Percentiles rank a stretch among this genome's conserved stretches.
These are phyloP conservation scores for Parasitella parasitica DNA, from an alignment of 371 early-diverging fungal species.

Conservation along the genomic window DNA sequence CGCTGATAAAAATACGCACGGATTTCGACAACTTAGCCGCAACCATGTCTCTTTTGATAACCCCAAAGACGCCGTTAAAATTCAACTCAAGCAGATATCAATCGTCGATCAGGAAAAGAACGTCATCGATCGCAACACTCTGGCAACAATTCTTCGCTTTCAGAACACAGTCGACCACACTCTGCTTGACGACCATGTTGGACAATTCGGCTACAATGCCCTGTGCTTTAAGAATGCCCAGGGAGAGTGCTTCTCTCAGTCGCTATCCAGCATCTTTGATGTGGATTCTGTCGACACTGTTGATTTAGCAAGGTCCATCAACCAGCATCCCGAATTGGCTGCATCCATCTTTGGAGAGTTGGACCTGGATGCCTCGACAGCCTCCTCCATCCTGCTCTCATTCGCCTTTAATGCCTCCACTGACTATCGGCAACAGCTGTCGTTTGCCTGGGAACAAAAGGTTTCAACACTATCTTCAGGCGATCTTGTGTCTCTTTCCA, in stretches of 20 bases:
- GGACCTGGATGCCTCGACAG: slow-evolving; percentile 21
- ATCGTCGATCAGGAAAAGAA: slow-evolving; percentile 31
- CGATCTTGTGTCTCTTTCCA: slow-evolving; percentile 31
- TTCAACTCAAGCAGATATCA: slow-evolving; percentile 55
- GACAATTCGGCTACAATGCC: slow-evolving; percentile 27
- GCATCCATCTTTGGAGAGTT: slow-evolving; percentile 21
- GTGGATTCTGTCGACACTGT: slow-evolving; percentile 29
- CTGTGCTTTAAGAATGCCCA: slow-evolving; percentile 34
- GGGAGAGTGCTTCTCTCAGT: slow-evolving; percentile 34
- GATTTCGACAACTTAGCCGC: slow-evolving; percentile 31
- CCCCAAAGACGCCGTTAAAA: slow-evolving; percentile 41
- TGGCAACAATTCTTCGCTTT: slow-evolving; percentile 50
- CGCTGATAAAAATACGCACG: slow-evolving; percentile 33
- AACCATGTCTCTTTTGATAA: slow-evolving; percentile 31
- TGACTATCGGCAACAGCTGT: slow-evolving; percentile 43
- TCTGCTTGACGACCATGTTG: slow-evolving; percentile 37
- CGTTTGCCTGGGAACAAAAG: slow-evolving; percentile 53
- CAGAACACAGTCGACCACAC: slow-evolving; percentile 56
- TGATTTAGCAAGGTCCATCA: slow-evolving; percentile 33
- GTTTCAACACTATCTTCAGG: slow-evolving; percentile 37
- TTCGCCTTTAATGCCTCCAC: slow-evolving; percentile 60
- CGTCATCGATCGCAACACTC: slow-evolving; percentile 38
- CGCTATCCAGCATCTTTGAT: slow-evolving; percentile 44
- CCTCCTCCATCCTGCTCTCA: slow-evolving; percentile 47
- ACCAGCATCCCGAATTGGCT: slow-evolving; percentile 33